Evolutionary conservation across 2,329 filamentous ascomycete genomes (phyloP).

Genomic region (Aspergillus quadrilineatus): DNA sequence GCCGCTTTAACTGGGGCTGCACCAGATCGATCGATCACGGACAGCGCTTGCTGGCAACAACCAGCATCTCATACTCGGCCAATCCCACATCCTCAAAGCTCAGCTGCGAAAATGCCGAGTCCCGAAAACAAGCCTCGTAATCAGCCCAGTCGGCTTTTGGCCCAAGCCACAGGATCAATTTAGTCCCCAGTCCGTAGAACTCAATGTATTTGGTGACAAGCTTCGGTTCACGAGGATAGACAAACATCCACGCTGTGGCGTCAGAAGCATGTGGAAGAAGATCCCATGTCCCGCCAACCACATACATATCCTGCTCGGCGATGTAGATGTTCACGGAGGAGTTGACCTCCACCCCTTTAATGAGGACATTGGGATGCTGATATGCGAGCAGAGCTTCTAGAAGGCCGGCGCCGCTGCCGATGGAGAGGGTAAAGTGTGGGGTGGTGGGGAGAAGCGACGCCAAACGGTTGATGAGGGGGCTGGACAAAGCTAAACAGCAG

Average conservation of each 20-base stretch:
- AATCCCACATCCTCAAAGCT: slow-evolving; percentile 24
- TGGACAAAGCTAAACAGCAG: slow-evolving; percentile 32
- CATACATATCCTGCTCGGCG: slow-evolving; percentile 40
- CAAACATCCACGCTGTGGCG: slow-evolving; percentile 53
- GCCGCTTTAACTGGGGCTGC: too few species aligned
- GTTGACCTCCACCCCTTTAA: slow-evolving; percentile 52
- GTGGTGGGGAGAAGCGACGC: slow-evolving; percentile 23
- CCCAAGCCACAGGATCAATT: slow-evolving; percentile 33
- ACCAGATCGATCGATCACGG: background rate
- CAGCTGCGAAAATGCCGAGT: slow-evolving; percentile 23
- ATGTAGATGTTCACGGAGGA: slow-evolving; percentile 49
- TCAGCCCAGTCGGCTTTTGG: slow-evolving; percentile 32
- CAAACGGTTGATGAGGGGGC: slow-evolving; percentile 21
- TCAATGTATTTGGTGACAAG: slow-evolving; percentile 49
- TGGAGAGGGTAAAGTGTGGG: slow-evolving; percentile 40
- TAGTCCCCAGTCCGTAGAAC: slow-evolving; percentile 14
- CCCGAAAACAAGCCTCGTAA: slow-evolving; percentile 29
- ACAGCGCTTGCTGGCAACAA: slow-evolving; percentile 11
- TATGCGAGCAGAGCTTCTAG: slow-evolving; percentile 47
- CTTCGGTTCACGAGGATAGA: slow-evolving; percentile 52
- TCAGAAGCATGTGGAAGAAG: slow-evolving; percentile 43
- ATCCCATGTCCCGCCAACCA: slow-evolving; percentile 48
- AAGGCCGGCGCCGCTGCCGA: slow-evolving; percentile 54
- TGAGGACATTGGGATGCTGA: slow-evolving; percentile 23
- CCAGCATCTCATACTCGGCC: slow-evolving; percentile 27